Evolutionary conservation across 2,329 filamentous ascomycete species (phyloP).

Genomic region (Fusarium sp.): DNA sequence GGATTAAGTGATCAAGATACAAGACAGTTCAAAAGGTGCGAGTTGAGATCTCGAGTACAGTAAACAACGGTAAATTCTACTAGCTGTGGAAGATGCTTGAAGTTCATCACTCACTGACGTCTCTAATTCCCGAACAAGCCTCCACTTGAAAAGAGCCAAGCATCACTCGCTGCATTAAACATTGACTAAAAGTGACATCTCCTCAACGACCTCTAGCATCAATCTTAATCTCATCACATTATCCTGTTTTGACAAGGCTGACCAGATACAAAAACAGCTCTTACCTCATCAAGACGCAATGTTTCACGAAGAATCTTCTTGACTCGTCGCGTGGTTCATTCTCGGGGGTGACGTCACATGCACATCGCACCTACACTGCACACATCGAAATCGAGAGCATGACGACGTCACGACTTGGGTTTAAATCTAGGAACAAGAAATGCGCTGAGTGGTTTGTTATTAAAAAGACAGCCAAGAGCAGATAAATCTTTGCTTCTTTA

Average conservation of each 20-base stretch:
- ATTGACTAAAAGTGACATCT: conserved; percentile 4
- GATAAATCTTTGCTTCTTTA: background rate
- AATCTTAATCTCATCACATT: background rate
- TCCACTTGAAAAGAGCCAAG: background rate
- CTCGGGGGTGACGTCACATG: conserved; percentile 45
- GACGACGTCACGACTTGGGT: conserved; percentile 47
- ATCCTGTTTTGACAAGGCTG: conserved; percentile 6
- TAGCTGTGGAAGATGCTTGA: accelerated
- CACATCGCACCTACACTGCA: conserved; percentile 17
- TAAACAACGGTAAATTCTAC: background rate
- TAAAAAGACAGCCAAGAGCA: conserved; percentile 8
- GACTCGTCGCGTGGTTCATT: conserved; percentile 37
- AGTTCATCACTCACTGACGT: background rate
- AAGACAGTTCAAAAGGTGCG: background rate
- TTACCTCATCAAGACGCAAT: conserved; percentile 39
- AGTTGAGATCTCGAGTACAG: no score
- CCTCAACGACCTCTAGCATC: background rate
- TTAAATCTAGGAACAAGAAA: conserved; percentile 30
- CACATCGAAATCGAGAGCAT: conserved; percentile 36
- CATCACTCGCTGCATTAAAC: background rate
- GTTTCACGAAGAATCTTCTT: background rate
- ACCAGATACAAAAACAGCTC: background rate
- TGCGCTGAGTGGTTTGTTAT: background rate
- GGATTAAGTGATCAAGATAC: background rate
- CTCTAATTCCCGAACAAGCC: background rate